Percentiles rank a stretch among this genome's conserved stretches.
Evolutionary conservation across 225 moss, liverwort and hornwort genomes (phyloP).

Genomic region (Polytrichum commune): DNA sequence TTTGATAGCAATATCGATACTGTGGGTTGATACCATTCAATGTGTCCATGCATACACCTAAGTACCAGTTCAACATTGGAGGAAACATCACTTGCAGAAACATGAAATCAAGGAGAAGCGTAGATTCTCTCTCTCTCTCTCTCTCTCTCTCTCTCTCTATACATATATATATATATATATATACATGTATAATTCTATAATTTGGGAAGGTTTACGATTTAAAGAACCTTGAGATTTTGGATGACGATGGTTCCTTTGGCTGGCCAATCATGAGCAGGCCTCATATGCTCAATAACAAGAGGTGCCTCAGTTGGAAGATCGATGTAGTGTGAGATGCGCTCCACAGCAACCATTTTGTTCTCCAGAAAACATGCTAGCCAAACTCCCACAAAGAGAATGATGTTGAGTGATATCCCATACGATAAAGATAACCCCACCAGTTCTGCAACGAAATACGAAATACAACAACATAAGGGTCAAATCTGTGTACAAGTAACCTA

Average conservation of each 20-base stretch:
- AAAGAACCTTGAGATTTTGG: constrained; percentile 26
- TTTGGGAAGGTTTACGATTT: too few relatives aligned
- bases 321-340: constrained; percentile 55
- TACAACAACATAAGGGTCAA: background rate
- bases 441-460: constrained; percentile 26
- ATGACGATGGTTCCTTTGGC: constrained; percentile 23
- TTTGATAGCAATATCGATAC: too few relatives aligned
- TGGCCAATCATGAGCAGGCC: constrained; percentile 15
- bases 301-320: constrained; percentile 52
- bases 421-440: constrained; percentile 60
- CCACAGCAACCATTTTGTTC: constrained; percentile 67
- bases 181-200: too few relatives aligned
- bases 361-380: constrained; percentile 58
- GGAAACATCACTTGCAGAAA: too few relatives aligned
- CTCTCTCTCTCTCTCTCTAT: too few relatives aligned
- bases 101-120: too few relatives aligned
- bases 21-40: too few relatives aligned
- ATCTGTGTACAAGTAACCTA: background rate
- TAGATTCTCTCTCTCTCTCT: too few relatives aligned
- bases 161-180: too few relatives aligned
- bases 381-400: constrained; percentile 32
- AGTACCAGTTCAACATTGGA: too few relatives aligned
- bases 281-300: constrained; percentile 25
- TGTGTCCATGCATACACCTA: too few relatives aligned
- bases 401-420: constrained; percentile 52